Percentiles rank a stretch among this genome's conserved stretches.
These are phyloP conservation scores for Dioscorea cayenensis DNA, from an alignment of 116 monocot species.

Conservation along the genomic window DNA sequence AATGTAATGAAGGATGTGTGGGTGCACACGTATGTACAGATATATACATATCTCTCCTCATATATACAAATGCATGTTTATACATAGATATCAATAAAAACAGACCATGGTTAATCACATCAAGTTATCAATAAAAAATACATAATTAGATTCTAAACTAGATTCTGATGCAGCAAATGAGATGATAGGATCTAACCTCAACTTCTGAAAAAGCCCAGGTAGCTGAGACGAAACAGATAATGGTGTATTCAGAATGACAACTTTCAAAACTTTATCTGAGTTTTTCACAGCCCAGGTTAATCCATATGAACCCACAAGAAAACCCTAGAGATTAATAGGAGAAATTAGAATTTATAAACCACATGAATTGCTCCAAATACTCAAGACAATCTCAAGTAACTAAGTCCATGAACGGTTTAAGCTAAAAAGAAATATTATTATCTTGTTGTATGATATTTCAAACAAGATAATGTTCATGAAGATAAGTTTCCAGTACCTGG, in stretches of 20 bases:
- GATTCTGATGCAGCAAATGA: conserved; percentile 1
- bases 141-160: conserved; percentile 1
- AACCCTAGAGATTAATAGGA: conserved; percentile 45
- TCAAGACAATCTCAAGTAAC: background rate
- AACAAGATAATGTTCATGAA: background rate
- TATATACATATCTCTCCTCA: no score
- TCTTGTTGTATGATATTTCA: background rate
- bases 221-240: conserved; percentile 64
- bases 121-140: background rate
- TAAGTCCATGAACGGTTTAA: background rate
- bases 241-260: conserved; percentile 85
- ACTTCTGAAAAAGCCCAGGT: conserved; percentile 83
- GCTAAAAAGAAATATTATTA: background rate
- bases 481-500: conserved; percentile 38
- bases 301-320: conserved; percentile 95
- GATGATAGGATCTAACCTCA: conserved; percentile 34
- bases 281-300: conserved; percentile 93
- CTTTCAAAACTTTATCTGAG: conserved; percentile 49
- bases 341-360: background rate
- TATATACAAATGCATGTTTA: no score
- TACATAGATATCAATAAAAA: background rate
- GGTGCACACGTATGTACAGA: no score
- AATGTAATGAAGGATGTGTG: no score
- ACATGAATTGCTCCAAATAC: background rate
- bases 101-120: background rate